Percentiles rank a stretch among this genome's conserved stretches.
phyloP scores from a whole-genome alignment of 495 filamentous ascomycete species.

The Polyplosphaeria fusca region DNA sequence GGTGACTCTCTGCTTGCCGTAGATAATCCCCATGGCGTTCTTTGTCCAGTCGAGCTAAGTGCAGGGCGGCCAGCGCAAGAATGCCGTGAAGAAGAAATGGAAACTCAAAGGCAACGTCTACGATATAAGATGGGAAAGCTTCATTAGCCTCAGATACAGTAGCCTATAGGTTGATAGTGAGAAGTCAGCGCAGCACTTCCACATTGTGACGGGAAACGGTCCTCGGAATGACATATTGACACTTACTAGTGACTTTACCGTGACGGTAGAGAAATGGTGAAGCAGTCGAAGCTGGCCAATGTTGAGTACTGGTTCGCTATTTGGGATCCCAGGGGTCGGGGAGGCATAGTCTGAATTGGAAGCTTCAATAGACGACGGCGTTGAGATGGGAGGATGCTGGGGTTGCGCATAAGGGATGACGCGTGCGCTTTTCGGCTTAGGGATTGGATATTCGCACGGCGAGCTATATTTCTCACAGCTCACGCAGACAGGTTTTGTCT shows the following conservation, averaged over 20 bases:
- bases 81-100: constrained; percentile 24
- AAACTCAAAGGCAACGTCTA: constrained; percentile 14
- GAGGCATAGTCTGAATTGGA: too few species aligned
- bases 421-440: not conserved
- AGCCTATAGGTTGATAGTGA: too few species aligned
- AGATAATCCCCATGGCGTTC: constrained; percentile 3
- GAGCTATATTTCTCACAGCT: constrained; percentile 23
- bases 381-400: constrained; percentile 4
- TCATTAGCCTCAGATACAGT: constrained; percentile 9
- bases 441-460: constrained; percentile 18
- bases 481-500: constrained; percentile 19
- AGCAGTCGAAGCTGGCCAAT: constrained; percentile 23
- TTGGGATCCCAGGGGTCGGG: too few species aligned
- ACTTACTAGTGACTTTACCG: constrained; percentile 2
- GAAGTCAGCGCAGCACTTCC: too few species aligned
- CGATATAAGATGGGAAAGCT: not conserved
- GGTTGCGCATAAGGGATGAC: too few species aligned
- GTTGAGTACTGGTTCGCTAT: not conserved
- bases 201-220: too few species aligned
- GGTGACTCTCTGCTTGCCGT: constrained; percentile 13
- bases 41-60: constrained; percentile 18
- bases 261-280: constrained; percentile 19
- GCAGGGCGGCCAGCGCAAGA: constrained; percentile 25
- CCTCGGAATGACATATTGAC: too few species aligned
- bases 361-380: constrained; percentile 17